Percentiles rank a stretch among this genome's conserved stretches.
phyloP scores from a whole-genome alignment of 2,329 filamentous ascomycete species.

The Colletotrichum horii region DNA sequence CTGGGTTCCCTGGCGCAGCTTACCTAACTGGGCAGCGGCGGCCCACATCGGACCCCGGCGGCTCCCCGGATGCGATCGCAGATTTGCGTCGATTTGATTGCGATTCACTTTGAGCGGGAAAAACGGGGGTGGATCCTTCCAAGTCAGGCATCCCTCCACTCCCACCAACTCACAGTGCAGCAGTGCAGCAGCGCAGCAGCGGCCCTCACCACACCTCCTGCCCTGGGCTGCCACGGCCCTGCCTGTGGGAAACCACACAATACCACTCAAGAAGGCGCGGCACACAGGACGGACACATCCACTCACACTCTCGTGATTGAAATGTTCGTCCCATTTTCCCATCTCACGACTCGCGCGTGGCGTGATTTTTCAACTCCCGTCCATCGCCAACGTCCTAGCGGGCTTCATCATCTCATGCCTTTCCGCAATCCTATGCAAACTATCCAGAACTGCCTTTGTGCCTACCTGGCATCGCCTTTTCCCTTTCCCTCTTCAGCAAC shows the following conservation, averaged over 20 bases:
- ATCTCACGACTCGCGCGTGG: conserved; percentile 14
- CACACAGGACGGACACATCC: background rate
- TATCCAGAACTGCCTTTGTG: background rate
- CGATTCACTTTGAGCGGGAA: conserved; percentile 17
- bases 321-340: conserved; percentile 18
- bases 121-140: conserved; percentile 4
- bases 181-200: background rate
- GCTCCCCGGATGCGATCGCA: conserved; percentile 21
- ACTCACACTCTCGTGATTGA: background rate
- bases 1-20: background rate
- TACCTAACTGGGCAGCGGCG: background rate
- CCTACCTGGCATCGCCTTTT: background rate
- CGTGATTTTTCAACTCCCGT: conserved; percentile 12
- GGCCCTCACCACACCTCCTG: background rate
- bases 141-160: background rate
- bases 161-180: background rate
- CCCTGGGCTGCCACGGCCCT: too few species aligned
- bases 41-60: conserved; percentile 10
- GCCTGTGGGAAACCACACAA: background rate
- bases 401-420: background rate
- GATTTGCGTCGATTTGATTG: conserved; percentile 22
- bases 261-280: background rate
- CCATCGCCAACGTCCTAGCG: conserved; percentile 7
- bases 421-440: background rate
- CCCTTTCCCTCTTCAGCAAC: background rate